These are phyloP conservation scores for Aristolochia fimbriata DNA, from an alignment of 164 flowering plant species.

Conservation along the genomic window DNA sequence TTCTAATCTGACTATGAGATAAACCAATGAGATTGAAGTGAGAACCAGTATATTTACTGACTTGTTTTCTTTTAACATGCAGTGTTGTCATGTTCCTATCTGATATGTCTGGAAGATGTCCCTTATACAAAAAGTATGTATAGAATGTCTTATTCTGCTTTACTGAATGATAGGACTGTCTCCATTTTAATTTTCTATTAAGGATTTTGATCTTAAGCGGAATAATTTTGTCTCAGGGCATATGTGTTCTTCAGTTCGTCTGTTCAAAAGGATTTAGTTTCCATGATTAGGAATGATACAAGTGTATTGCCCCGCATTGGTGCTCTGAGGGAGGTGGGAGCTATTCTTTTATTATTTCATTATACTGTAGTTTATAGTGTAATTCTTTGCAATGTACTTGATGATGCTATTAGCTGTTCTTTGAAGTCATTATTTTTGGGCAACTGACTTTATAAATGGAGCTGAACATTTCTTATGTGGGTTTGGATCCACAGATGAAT, in stretches of 20 bases:
- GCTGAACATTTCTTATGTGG: conserved; percentile 6
- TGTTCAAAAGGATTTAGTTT: conserved; percentile 65
- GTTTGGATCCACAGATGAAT: conserved; percentile 70
- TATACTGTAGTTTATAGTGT: conserved; percentile 1
- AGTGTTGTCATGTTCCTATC: conserved; percentile 86
- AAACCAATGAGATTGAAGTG: neutral
- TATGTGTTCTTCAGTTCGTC: conserved; percentile 92
- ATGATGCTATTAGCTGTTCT: neutral
- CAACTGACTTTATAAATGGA: too few species aligned
- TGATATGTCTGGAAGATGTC: conserved; percentile 91
- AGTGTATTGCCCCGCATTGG: conserved; percentile 84
- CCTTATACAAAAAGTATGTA: conserved; percentile 88
- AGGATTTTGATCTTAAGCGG: neutral
- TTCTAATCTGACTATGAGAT: too few species aligned
- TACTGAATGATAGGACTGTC: neutral
- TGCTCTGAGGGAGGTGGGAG: conserved; percentile 81
- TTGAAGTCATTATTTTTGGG: neutral
- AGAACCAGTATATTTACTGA: neutral
- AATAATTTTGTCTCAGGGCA: conserved; percentile 46
- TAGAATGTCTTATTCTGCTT: neutral
- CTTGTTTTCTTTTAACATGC: conserved; percentile 8
- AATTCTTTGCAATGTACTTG: too few species aligned
- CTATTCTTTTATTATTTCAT: neutral
- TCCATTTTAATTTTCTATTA: neutral
- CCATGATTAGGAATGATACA: conserved; percentile 65